Base-by-base conservation (phyloP, 441 rosid species). In the Codiaeum variegatum region DNA sequence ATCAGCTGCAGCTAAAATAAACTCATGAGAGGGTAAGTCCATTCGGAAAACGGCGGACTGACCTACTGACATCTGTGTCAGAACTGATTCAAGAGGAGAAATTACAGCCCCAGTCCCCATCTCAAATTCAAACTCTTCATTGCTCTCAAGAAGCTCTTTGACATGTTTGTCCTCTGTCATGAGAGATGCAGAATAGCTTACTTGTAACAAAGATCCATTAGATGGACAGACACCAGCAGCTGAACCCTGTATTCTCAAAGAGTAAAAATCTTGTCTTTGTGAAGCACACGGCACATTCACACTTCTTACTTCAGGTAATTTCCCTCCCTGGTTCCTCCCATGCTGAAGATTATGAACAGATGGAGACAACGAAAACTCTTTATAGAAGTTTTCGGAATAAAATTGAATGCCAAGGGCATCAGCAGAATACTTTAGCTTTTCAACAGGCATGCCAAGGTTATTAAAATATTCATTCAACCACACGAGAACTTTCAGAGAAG, bases 91-190 rank as follows among this genome's bases (percentile, higher is more conserved):
- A 73, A 90, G 80, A 69, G 70, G 65, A 69, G 87, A 62, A 81
- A 82, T 72, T 64, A 93, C 89, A 1, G 97, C 89, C 75, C 93
- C 94, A 66, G 87, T 69, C 32, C 99, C 99, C 73, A 90, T 79
- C 91, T 95, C 97, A 89, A 91, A 93, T 80, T 91, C 97, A 83
- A 91, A 86, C 69, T 83, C 96, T 79, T 90, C 91, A 69, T 73
- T 75, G 73, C 88, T 88, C 85, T 95, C 99, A 78, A 95, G 81
- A 78, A 91, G 91, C 74, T 88, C 94, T 82, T 83, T 84, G 77
- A 67, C 51, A 29, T 76, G 72, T 70, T 81, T 80, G 75, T 76
- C 85, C 71, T 74, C 83, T 67, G 81, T 69, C 67, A 75, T 82
- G 78, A 93, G 79, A 67, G 82, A 83, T 64, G 85, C 87, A 42